Evolutionary conservation across 768 basidiomycete genomes (phyloP).

Genomic region (Tylopilus sp.): DNA sequence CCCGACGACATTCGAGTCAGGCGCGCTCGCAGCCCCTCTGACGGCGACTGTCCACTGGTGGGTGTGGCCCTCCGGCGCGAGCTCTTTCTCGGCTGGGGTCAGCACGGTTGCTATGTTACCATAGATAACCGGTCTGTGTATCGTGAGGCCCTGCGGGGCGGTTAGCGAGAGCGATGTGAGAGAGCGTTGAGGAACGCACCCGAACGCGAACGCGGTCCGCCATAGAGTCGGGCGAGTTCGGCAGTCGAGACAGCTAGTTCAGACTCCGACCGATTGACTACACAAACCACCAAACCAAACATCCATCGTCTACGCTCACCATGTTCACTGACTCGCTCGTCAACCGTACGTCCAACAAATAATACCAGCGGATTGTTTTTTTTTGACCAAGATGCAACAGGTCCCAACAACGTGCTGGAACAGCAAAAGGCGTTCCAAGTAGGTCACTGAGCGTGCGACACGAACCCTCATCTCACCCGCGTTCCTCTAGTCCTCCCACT

Average conservation of each 20-base stretch:
- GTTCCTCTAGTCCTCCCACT: slow-evolving; percentile 34
- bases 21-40: slow-evolving; percentile 76
- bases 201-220: slow-evolving; percentile 75
- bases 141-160: slow-evolving; percentile 67
- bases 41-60: slow-evolving; percentile 97
- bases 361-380: background rate
- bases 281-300: background rate
- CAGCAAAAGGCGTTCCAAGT: slow-evolving; percentile 71
- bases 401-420: slow-evolving; percentile 63
- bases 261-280: slow-evolving; percentile 27
- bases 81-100: slow-evolving; percentile 65
- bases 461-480: slow-evolving; percentile 2
- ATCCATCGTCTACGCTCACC: background rate
- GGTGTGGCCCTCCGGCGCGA: slow-evolving; percentile 69
- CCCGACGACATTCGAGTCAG: slow-evolving; percentile 75
- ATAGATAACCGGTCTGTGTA: slow-evolving; percentile 90
- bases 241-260: slow-evolving; percentile 30
- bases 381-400: slow-evolving; percentile 24
- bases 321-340: slow-evolving; percentile 62
- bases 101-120: slow-evolving; percentile 88
- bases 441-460: background rate
- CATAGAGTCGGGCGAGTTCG: slow-evolving; percentile 43
- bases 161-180: background rate
- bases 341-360: slow-evolving; percentile 47
- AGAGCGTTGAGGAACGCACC: slow-evolving; percentile 42